Conservation (phyloP, 2,329 filamentous ascomycete genomes). For the Ophiobolus disseminans region DNA sequence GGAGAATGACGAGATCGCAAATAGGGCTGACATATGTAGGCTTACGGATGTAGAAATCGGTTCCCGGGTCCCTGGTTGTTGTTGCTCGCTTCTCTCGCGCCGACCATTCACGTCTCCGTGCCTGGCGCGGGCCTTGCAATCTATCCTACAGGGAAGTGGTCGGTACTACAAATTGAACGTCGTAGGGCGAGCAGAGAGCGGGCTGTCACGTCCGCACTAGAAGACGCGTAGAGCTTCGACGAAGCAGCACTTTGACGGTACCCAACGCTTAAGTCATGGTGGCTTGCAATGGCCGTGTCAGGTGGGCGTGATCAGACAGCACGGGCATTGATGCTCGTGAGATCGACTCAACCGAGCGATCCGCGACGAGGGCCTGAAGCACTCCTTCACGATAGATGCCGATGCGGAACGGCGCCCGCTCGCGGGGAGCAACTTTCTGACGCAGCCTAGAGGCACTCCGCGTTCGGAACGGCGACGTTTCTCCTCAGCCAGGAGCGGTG, state of each 20-base stretch:
- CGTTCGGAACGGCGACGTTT: conserved; percentile 4
- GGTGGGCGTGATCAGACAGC: conserved; percentile 32
- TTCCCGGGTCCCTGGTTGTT: conserved; percentile 29
- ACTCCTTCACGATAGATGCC: conserved; percentile 34
- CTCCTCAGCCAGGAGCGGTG: conserved; percentile 1
- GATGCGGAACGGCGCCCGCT: conserved; percentile 19
- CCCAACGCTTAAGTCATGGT: conserved; percentile 4
- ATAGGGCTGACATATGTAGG: too few relatives aligned
- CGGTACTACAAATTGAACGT: conserved; percentile 35
- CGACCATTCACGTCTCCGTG: conserved; percentile 22
- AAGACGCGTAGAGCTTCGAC: background rate
- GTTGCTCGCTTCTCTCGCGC: conserved; percentile 26
- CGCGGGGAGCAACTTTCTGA: conserved; percentile 19
- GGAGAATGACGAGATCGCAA: too few relatives aligned
- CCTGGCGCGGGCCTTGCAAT: conserved; percentile 29
- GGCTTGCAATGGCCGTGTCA: conserved; percentile 30
- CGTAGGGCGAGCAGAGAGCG: conserved; percentile 42
- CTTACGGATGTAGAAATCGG: conserved; percentile 16
- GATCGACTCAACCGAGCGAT: conserved; percentile 42
- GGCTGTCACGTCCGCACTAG: background rate
- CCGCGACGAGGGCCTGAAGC: conserved; percentile 38
- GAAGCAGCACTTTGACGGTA: background rate
- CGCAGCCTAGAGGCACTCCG: conserved; percentile 11
- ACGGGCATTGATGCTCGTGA: conserved; percentile 36
- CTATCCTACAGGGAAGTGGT: conserved; percentile 29